These are phyloP conservation scores for Tulasnella sp. DNA, from an alignment of 768 basidiomycete genomes.

Conservation along the genomic window DNA sequence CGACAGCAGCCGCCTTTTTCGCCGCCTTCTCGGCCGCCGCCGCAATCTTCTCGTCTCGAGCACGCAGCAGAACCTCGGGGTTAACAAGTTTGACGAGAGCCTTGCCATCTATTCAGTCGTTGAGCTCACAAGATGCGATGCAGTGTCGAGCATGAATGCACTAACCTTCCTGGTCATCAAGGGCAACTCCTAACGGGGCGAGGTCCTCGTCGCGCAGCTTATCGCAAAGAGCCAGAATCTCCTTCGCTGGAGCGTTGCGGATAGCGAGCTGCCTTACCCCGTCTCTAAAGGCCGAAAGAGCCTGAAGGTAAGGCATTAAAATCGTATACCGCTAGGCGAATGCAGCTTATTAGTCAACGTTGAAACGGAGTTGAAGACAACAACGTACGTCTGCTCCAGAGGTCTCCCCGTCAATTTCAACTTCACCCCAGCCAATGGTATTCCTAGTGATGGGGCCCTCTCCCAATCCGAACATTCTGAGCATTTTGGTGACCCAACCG, in stretches of 20 bases:
- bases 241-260: conserved; percentile 46
- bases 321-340: conserved; percentile 59
- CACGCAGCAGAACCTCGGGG: conserved; percentile 66
- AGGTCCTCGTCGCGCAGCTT: conserved; percentile 81
- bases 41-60: conserved; percentile 80
- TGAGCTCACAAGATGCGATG: background rate
- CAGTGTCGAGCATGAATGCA: background rate
- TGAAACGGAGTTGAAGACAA: background rate
- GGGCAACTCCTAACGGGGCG: conserved; percentile 85
- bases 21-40: conserved; percentile 61
- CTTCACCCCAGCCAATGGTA: conserved; percentile 75
- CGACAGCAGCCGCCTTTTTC: conserved; percentile 61
- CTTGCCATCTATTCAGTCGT: conserved; percentile 67
- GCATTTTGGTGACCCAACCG: conserved; percentile 37
- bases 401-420: conserved; percentile 29
- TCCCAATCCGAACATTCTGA: conserved; percentile 36
- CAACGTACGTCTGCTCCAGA: conserved; percentile 26
- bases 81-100: conserved; percentile 89
- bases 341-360: background rate
- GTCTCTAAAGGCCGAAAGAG: conserved; percentile 85
- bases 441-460: conserved; percentile 23
- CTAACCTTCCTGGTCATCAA: conserved; percentile 92
- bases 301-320: conserved; percentile 79
- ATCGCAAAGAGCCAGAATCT: conserved; percentile 81
- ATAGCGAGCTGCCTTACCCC: conserved; percentile 76